These are phyloP conservation scores for Ramularia collo-cygni DNA, from an alignment of 2,329 filamentous ascomycete species.

Conservation along the genomic window DNA sequence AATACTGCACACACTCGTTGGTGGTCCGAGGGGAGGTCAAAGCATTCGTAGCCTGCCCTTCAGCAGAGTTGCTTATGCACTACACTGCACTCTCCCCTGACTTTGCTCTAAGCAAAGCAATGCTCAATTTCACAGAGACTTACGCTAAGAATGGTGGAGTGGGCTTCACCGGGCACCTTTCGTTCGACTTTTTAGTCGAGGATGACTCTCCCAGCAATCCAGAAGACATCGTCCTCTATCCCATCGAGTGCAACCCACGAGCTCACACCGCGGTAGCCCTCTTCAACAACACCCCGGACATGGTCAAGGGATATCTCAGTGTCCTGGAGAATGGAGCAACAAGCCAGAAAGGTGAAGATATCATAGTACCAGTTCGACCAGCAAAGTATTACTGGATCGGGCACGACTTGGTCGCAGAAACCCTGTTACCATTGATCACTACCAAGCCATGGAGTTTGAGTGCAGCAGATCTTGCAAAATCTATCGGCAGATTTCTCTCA, in stretches of 20 bases:
- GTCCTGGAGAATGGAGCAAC: slow-evolving; percentile 31
- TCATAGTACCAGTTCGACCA: slow-evolving; percentile 18
- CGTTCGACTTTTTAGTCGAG: slow-evolving; percentile 63
- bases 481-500: slow-evolving; percentile 30
- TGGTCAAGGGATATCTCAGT: slow-evolving; percentile 48
- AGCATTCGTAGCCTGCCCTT: slow-evolving; percentile 61
- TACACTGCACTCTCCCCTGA: slow-evolving; percentile 53
- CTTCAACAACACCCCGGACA: slow-evolving; percentile 43
- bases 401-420: slow-evolving; percentile 53
- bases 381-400: slow-evolving; percentile 57
- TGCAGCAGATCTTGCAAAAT: slow-evolving; percentile 21
- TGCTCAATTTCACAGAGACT: slow-evolving; percentile 58
- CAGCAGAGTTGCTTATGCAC: slow-evolving; percentile 57
- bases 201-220: slow-evolving; percentile 22
- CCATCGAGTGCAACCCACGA: slow-evolving; percentile 66
- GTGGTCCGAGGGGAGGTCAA: slow-evolving; percentile 58
- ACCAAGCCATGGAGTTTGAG: slow-evolving; percentile 28
- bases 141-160: slow-evolving; percentile 47
- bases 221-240: slow-evolving; percentile 43
- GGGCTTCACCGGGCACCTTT: slow-evolving; percentile 61
- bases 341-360: slow-evolving; percentile 15
- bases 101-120: slow-evolving; percentile 50
- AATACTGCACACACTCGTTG: slow-evolving; percentile 67
- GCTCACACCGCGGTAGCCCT: slow-evolving; percentile 61
- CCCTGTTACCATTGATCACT: slow-evolving; percentile 44